Conservation (phyloP, 148 eudicot species). For the Rhododendron griersonianum region DNA sequence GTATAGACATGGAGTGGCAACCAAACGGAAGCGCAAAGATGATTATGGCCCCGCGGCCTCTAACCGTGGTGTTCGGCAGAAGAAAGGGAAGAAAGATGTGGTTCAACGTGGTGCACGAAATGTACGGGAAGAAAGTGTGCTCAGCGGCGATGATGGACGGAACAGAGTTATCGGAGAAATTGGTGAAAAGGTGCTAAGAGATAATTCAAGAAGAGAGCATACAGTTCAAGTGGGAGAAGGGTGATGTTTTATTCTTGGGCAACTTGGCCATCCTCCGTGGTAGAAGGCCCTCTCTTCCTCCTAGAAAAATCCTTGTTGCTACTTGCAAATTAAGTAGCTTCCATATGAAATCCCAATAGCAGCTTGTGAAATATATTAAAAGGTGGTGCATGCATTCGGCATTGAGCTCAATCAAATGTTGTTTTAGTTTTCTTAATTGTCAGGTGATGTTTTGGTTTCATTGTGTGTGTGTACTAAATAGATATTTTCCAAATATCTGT, state of each 20-base stretch:
- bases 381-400: too few relatives aligned
- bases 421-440: too few relatives aligned
- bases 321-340: constrained; percentile 13
- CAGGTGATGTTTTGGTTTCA: too few relatives aligned
- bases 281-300: constrained; percentile 47
- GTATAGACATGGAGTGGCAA: constrained; percentile 44
- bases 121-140: constrained; percentile 38
- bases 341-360: background rate
- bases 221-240: constrained; percentile 48
- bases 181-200: constrained; percentile 33
- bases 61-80: constrained; percentile 39
- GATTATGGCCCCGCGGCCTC: constrained; percentile 18
- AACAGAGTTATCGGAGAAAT: constrained; percentile 25
- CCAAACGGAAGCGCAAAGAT: constrained; percentile 35
- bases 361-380: background rate
- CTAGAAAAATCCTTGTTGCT: constrained; percentile 41
- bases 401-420: too few relatives aligned
- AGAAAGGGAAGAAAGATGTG: constrained; percentile 47
- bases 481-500: too few relatives aligned
- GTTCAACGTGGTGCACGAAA: constrained; percentile 40
- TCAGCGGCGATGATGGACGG: constrained; percentile 42
- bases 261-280: constrained; percentile 44
- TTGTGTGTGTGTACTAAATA: too few relatives aligned
- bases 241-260: constrained; percentile 43
- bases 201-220: constrained; percentile 53